Percentiles rank a stretch among this genome's conserved stretches.
These are phyloP conservation scores for Auricularia sp. DNA, from an alignment of 768 basidiomycete species.

Conservation along the genomic window DNA sequence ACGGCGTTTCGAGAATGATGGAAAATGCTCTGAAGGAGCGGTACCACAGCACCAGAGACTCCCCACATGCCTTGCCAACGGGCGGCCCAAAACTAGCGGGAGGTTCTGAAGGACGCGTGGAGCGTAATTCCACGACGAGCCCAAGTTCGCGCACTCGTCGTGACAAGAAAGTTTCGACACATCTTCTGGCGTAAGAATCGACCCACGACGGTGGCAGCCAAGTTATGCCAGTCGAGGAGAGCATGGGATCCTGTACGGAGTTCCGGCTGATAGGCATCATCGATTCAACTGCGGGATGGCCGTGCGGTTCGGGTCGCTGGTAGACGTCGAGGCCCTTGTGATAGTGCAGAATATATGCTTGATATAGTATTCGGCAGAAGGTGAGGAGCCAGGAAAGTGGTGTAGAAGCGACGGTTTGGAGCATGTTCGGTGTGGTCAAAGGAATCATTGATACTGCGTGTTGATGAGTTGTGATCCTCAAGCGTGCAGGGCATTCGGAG, in stretches of 20 bases:
- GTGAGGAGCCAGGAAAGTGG: constrained; percentile 48
- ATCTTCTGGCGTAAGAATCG: constrained; percentile 20
- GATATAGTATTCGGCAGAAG: constrained; percentile 48
- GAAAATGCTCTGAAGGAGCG: constrained; percentile 40
- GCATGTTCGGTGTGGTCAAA: constrained; percentile 28
- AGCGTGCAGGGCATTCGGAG: constrained; percentile 17
- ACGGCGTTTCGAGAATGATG: constrained; percentile 33
- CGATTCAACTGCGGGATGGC: constrained; percentile 11
- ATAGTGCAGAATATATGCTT: constrained; percentile 55
- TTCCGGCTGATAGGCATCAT: constrained; percentile 10
- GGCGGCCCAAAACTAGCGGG: not conserved
- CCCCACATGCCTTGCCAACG: not conserved
- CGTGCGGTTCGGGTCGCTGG: constrained; percentile 47
- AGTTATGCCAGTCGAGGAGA: constrained; percentile 20
- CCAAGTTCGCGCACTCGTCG: constrained; percentile 25
- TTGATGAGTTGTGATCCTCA: constrained; percentile 47
- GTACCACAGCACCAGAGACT: constrained; percentile 29
- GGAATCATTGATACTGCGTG: constrained; percentile 27
- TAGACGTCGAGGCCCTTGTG: constrained; percentile 43
- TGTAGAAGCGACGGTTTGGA: constrained; percentile 29
- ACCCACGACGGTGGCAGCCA: constrained; percentile 22
- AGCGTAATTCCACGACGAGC: constrained; percentile 28
- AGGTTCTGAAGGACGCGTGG: constrained; percentile 14
- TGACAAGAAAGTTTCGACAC: constrained; percentile 26
- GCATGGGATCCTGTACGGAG: constrained; percentile 14